Evolutionary conservation across 2,329 filamentous ascomycete genomes (phyloP), one percentile per base, ranked within the genome.

Genomic region (Colletotrichum sp.): DNA sequence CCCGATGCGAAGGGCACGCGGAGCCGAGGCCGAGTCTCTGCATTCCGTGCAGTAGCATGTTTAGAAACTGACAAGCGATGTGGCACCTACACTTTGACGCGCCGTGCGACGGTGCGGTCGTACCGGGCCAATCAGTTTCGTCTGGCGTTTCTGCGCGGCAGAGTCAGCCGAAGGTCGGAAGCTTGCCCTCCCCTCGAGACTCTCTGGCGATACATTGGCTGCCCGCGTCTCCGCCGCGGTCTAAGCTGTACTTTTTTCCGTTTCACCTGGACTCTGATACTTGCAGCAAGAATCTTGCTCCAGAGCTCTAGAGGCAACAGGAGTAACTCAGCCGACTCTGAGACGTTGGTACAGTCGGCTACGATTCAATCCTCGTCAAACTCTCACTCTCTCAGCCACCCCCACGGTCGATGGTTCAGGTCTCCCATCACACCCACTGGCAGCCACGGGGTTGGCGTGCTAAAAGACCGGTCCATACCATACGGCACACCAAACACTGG

Each of bases 231-330:
- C 57, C 34, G 12, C 34, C 13, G 70, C 12, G 57, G 68, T 24
- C 64, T 64, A 24, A 68, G 70, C 44, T 34, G 64, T 36, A 36
- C n/a, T n/a, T 39, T 28, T 18, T 32, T 26, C n/a, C 24, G 73
- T 76, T 76, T 76, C 73, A 69, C 70, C 73, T 52, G 57, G 59
- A 60, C 55, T 76, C 70, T 76, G 73, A 76, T 64, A 76, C 73
- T 73, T 18, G 44, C 55, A 9, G 28, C 30, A 36, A 44, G 55
- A 44, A 49, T 52, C 26, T 24, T 13, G 6, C 52, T 32, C 16
- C 28, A 44, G 49, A 44, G 34, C 55, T 68, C 18, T 28, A 62
- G 18, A 57, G 30, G 24, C 44, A 62, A 39, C 9, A 49, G 18
- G 9, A 49, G 39, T 10, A 52, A 52, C 52, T 36, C 28, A 28